Base-by-base conservation (phyloP, 2,329 filamentous ascomycete genomes). In the Colletotrichum cereale region DNA sequence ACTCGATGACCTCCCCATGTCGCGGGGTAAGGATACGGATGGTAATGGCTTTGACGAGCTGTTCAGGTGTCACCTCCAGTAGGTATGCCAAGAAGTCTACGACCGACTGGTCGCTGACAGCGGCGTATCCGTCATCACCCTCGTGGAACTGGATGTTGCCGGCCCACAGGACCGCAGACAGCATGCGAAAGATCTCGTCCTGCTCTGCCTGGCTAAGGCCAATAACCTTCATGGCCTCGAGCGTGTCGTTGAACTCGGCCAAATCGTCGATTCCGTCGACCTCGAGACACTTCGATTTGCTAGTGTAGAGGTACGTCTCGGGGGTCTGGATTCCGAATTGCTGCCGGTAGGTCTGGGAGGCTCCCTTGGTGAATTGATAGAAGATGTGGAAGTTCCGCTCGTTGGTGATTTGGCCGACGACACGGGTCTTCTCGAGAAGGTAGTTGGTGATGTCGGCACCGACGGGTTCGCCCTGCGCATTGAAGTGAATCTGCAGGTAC, bases 321-420 rank as follows among this genome's bases (percentile, higher is more conserved):
- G 96, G 96, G 76, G 92, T 92, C 80, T 98, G 96, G 26, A 99
- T 86, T 62, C 96, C 96, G 79, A 94, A 98, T n/a, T 86, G 91
- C 78, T 96, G 91, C 80, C 94, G 88, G 82, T 98, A 97, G 71
- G 92, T 90, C 75, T 92, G 88, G n/a, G 95, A 93, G 12, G 96
- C 96, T 5, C 93, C 95, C 84, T 98, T 99, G 57, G 96, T 94
- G 82, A 98, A 98, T 82, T 99, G 96, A 84, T 99, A 99, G 82
- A 99, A 99, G 78, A 99, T 98, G 84, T 99, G 96, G 82, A 99
- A 99, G 84, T 97, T 98, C 76, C 96, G 91, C 87, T 99, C 96
- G 81, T 98, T 97, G 70, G 85, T 87, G 76, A 98, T 98, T 84
- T 98, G 96, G 21, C 96, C 95, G 12, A 97, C 95, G 24, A 99